Base-by-base conservation (phyloP, 257 asterid genomes). In the Solanum lycopersicoides region DNA sequence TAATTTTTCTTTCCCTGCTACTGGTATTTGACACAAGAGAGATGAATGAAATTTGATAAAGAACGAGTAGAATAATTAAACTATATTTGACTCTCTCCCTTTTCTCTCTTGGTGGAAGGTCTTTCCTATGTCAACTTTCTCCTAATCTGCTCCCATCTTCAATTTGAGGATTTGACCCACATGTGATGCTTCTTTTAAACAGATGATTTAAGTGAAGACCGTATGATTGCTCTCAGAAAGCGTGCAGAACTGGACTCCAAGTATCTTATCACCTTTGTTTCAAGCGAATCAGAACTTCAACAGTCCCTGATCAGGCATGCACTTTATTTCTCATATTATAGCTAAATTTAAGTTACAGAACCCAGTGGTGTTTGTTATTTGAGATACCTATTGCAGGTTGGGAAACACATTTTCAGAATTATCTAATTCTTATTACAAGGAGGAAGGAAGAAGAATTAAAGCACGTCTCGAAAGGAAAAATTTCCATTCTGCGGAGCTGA, bases 171-270 rank as follows among this genome's bases (percentile, higher is more conserved):
- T 60, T 28, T 87, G n/a, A 42, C 53, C 28, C 42, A 45, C 20
- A 20, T 59, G 50, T 34, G 75, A 23, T 23, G 37, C 35, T 65
- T 32, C 47, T 86, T 60, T 88, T 69, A 85, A 87, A 92, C 97
- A 97, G 99, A 95, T 91, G 95, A 93, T 83, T 91, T 93, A n/a
- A 93, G 90, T 90, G 99, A 97, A 90, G 99, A 96, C 83, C 99
- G 99, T 83, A 93, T 95, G 94, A 89, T 88, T 90, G 95, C 99
- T 89, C 90, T 96, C 92, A 90, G 97, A 89, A 97, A 97, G 92
- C 98, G 98, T 74, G 98, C 99, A 41, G 99, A 95, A 92, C 90
- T 95, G 50, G 99, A 95, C 89, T 83, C 97, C 1, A 97, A 97
- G 92, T 87, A 95, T 88, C 90, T 95, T 60, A 92, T 95, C 83